Base-by-base conservation (phyloP, 2,329 filamentous ascomycete genomes). In the Diaporthe humulicola region DNA sequence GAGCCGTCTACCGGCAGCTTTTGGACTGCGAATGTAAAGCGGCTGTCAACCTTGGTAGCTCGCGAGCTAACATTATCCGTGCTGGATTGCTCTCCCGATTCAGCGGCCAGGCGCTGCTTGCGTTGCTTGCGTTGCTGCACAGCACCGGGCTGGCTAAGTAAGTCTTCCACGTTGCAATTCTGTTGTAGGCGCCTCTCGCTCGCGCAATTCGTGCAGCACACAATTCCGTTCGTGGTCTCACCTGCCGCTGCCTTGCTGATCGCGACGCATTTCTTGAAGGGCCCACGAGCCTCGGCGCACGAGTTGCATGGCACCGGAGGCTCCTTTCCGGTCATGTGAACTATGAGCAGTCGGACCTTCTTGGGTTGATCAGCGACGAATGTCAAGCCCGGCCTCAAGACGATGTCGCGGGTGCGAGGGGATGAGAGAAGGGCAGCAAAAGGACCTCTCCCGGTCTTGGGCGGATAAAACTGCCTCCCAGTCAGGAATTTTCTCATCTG, bases 191-290 rank as follows among this genome's bases (percentile, higher is more conserved):
- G 1, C 5, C 38, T 30, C 1, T 48, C 71, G 17, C 22, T 58
- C 17, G 48, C 71, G 48, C 74, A 75, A 8, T 73, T 75, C 10
- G 72, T 67, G 19, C 74, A 75, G 17, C 71, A 64, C 0, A 60
- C n/a, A 1, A 52, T 22, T 9, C 74, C 74, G n/a, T 36, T 48
- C 2, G 69, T 58, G 10, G 30, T 36, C 15, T 56, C 54, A 15
- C 52, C n/a, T 12, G 74, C 71, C 12, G 73, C 64, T 3, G 52
- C 28, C 17, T 66, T 2, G 10, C 42, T 45, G 45, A 75, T 25
- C 9, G 48, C 22, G 30, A 75, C 57, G 15, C 74, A 73, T 3
- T 30, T 50, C 25, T 54, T 48, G 22, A 75, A 73, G 3, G 67
- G 72, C 0, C 74, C 74, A 3, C 7, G 17, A 7, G 42, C 74